Conservation (phyloP, 768 basidiomycete genomes). For the Auriscalpium microsporum region DNA sequence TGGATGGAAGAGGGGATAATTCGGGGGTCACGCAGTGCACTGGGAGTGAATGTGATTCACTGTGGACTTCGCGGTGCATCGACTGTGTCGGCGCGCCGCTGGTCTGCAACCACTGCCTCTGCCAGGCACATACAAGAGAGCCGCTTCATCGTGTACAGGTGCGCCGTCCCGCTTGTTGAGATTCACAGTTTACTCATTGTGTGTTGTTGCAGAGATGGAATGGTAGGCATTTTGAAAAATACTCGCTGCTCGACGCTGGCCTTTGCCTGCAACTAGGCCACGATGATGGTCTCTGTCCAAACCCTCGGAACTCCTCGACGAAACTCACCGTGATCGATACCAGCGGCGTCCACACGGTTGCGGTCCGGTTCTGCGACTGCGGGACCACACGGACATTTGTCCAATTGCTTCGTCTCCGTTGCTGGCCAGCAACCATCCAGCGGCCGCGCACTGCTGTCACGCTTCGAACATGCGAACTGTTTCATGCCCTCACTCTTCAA, state of each 20-base stretch:
- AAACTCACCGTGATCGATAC: not conserved
- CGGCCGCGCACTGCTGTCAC: conserved; percentile 10
- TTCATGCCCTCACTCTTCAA: conserved; percentile 7
- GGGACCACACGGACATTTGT: not conserved
- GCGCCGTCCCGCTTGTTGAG: not conserved
- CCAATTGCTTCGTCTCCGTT: conserved; percentile 2
- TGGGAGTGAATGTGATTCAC: too few relatives aligned
- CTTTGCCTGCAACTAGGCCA: not conserved
- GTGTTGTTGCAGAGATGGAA: not conserved
- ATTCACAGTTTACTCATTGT: too few relatives aligned
- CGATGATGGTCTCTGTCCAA: not conserved
- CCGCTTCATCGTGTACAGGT: not conserved
- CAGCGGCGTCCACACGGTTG: not conserved
- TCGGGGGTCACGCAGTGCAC: too few relatives aligned
- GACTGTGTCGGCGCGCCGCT: not conserved
- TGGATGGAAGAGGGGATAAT: too few relatives aligned
- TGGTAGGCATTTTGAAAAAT: not conserved
- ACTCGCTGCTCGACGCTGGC: not conserved
- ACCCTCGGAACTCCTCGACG: not conserved
- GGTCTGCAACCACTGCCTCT: not conserved
- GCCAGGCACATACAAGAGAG: not conserved
- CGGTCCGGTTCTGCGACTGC: not conserved
- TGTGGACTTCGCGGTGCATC: not conserved
- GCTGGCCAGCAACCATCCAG: conserved; percentile 14
- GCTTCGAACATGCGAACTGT: conserved; percentile 9